phyloP scores from a whole-genome alignment of 2,329 filamentous ascomycete species.

The Pseudodiploospora longispora region DNA sequence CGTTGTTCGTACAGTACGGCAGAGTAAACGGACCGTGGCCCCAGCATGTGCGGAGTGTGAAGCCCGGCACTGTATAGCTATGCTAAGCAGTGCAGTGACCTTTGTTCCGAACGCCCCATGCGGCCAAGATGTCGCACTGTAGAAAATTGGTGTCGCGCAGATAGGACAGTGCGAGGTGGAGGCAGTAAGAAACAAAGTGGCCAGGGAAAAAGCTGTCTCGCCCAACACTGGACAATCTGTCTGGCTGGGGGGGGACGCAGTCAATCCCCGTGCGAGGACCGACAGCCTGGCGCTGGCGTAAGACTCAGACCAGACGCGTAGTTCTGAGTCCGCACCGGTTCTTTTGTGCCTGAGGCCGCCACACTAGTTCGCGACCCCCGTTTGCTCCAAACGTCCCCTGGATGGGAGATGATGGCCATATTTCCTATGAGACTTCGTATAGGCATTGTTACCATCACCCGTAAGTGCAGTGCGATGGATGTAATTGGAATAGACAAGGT shows the following conservation, averaged over 20 bases:
- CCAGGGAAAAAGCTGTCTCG: too few relatives aligned
- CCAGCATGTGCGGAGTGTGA: too few relatives aligned
- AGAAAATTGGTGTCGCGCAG: slow-evolving; percentile 5
- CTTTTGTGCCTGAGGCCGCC: slow-evolving; percentile 24
- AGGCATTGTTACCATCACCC: too few relatives aligned
- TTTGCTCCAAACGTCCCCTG: too few relatives aligned
- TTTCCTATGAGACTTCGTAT: too few relatives aligned
- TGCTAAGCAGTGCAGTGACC: too few relatives aligned
- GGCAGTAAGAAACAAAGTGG: slow-evolving; percentile 4
- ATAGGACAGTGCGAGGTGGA: slow-evolving; percentile 4
- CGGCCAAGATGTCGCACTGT: slow-evolving; percentile 3
- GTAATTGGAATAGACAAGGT: too few relatives aligned
- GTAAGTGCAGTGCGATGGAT: too few relatives aligned
- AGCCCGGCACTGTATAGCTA: too few relatives aligned
- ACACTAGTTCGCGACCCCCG: neutral
- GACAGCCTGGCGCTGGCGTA: slow-evolving; percentile 13
- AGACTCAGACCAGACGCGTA: slow-evolving; percentile 19
- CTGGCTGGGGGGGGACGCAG: slow-evolving; percentile 3
- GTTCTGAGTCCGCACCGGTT: slow-evolving; percentile 12
- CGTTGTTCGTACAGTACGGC: slow-evolving; percentile 10
- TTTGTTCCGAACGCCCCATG: too few relatives aligned
- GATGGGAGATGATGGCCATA: too few relatives aligned
- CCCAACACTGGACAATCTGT: neutral
- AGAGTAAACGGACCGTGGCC: too few relatives aligned
- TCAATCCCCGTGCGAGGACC: slow-evolving; percentile 8